A percentile compares a stretch with the other conserved stretches of the same genome.
Evolutionary conservation across 2,329 filamentous ascomycete species (phyloP).

Genomic region (Gaeumannomyces sp.): DNA sequence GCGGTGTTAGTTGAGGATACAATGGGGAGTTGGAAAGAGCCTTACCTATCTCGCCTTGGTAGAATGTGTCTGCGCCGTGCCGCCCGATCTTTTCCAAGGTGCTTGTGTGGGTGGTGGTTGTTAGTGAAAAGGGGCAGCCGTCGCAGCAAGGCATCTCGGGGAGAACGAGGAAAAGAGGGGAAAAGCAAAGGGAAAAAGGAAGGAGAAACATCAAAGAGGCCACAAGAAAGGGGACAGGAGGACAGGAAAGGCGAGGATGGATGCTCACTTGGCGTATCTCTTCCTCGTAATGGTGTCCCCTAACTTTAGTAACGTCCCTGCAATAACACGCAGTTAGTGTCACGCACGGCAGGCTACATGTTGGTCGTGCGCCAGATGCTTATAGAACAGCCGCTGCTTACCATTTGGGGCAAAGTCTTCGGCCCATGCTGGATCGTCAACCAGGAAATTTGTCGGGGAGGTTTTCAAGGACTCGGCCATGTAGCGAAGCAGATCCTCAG

Average conservation of each 20-base stretch:
- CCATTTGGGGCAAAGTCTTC: constrained; percentile 81
- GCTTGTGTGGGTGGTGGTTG: constrained; percentile 17
- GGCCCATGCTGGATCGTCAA: constrained; percentile 72
- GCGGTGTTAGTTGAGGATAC: constrained; percentile 16
- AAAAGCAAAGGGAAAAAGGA: no score
- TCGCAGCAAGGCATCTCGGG: not conserved
- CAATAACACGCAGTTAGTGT: not conserved
- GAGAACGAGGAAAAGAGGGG: not conserved
- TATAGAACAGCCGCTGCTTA: not conserved
- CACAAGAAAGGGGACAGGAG: no score
- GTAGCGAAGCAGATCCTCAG: constrained; percentile 66
- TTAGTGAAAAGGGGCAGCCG: not conserved
- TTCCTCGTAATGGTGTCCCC: constrained; percentile 76
- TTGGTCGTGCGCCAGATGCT: no score
- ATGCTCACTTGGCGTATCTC: constrained; percentile 59
- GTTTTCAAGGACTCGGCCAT: constrained; percentile 44
- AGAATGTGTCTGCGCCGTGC: constrained; percentile 44
- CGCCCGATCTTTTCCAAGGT: constrained; percentile 73
- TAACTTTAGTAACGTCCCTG: constrained; percentile 52
- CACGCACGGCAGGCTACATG: no score
- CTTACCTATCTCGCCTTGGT: constrained; percentile 31
- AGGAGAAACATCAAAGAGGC: no score
- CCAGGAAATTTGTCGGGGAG: constrained; percentile 53
- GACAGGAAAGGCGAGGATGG: no score
- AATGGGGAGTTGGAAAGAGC: not conserved